These are phyloP conservation scores for Auricularia sp. DNA, from an alignment of 768 basidiomycete genomes.

Conservation along the genomic window DNA sequence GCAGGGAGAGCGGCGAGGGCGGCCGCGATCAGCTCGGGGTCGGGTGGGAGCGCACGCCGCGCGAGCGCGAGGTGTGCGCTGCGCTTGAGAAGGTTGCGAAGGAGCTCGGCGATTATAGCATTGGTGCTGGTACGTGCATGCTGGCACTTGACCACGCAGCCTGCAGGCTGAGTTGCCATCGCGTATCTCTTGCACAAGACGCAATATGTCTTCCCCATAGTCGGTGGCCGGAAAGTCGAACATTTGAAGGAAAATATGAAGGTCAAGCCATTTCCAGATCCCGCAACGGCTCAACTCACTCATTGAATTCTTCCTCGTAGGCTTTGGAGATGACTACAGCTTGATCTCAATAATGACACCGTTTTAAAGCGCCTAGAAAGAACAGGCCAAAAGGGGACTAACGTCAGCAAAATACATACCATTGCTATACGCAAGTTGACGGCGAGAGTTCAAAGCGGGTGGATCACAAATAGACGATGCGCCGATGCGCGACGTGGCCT, in stretches of 20 bases:
- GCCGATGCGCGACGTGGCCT: too few relatives aligned
- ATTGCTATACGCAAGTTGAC: too few relatives aligned
- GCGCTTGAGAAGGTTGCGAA: constrained; percentile 30
- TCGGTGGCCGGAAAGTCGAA: constrained; percentile 15
- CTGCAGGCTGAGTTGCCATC: constrained; percentile 8
- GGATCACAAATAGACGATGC: too few relatives aligned
- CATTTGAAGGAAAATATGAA: constrained; percentile 7
- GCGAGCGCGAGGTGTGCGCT: constrained; percentile 6
- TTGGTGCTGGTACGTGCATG: constrained; percentile 33
- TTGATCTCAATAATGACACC: too few relatives aligned
- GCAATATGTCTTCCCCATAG: constrained; percentile 17
- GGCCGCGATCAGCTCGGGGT: constrained; percentile 4
- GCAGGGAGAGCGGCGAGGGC: constrained; percentile 16
- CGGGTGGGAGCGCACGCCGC: constrained; percentile 5
- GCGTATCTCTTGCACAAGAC: constrained; percentile 22
- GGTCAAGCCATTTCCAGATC: too few relatives aligned
- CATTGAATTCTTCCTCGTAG: too few relatives aligned
- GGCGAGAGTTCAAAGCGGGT: too few relatives aligned
- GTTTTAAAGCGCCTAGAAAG: too few relatives aligned
- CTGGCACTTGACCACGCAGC: not conserved
- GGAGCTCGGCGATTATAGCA: constrained; percentile 37
- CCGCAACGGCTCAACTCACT: too few relatives aligned
- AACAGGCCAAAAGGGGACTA: too few relatives aligned
- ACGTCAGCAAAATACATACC: too few relatives aligned
- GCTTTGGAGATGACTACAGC: too few relatives aligned